Conservation (phyloP, 495 filamentous ascomycete genomes). For the Parathielavia appendiculata region DNA sequence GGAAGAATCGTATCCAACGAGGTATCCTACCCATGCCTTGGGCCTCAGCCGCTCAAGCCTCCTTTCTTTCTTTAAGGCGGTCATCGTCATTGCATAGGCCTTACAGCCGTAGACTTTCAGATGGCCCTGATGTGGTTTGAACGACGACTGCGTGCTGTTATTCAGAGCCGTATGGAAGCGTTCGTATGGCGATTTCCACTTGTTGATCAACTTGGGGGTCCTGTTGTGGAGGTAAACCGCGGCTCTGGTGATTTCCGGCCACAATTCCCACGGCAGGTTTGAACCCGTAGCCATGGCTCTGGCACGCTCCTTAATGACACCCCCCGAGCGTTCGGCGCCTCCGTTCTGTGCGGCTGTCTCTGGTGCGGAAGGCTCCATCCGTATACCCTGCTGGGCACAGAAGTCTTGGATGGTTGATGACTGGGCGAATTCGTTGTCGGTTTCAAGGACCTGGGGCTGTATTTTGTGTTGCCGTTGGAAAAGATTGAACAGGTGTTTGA, state of each 20-base stretch:
- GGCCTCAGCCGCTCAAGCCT: constrained; percentile 17
- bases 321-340: constrained; percentile 5
- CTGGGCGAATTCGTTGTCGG: too few species aligned
- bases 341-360: not conserved
- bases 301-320: constrained; percentile 3
- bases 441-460: too few species aligned
- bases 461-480: too few species aligned
- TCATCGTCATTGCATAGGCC: constrained; percentile 20
- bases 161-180: not conserved
- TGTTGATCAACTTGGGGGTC: not conserved
- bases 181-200: constrained; percentile 10
- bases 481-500: too few species aligned
- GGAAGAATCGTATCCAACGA: constrained; percentile 30
- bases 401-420: too few species aligned
- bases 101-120: constrained; percentile 2
- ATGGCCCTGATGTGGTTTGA: constrained; percentile 15
- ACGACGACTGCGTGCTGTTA: not conserved
- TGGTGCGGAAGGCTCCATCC: not conserved
- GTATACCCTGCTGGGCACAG: not conserved
- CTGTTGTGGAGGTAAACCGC: not conserved
- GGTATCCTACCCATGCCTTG: constrained; percentile 30
- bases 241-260: constrained; percentile 1
- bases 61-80: constrained; percentile 16
- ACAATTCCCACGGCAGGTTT: not conserved
- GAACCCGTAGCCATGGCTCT: not conserved